Conservation (phyloP, 1,139 yeast genomes). For the Magnusiomyces clavatus region DNA sequence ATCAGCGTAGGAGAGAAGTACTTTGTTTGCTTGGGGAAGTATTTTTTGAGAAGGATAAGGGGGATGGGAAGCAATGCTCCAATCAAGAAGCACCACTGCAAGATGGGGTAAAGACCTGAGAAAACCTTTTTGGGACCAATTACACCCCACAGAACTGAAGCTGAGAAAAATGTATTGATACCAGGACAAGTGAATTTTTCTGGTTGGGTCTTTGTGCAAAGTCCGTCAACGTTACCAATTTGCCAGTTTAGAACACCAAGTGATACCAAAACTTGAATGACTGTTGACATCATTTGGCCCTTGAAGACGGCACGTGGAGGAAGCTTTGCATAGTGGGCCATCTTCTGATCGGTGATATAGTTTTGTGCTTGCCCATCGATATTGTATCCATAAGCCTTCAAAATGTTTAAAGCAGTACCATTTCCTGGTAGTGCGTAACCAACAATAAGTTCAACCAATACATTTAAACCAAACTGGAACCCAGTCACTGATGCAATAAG, state of each 20-base stretch:
- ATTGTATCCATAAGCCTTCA: conserved; percentile 52
- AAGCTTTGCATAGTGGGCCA: conserved; percentile 52
- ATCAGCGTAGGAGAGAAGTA: conserved; percentile 32
- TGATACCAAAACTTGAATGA: conserved; percentile 36
- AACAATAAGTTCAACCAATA: conserved; percentile 46
- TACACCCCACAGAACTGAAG: conserved; percentile 49
- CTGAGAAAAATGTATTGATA: conserved; percentile 27
- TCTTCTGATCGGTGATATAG: conserved; percentile 48
- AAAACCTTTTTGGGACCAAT: conserved; percentile 55
- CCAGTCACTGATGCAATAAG: conserved; percentile 45
- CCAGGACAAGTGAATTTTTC: conserved; percentile 31
- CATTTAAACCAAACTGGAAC: conserved; percentile 45
- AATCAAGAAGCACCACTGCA: conserved; percentile 45
- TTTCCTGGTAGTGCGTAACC: conserved; percentile 60
- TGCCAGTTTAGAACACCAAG: conserved; percentile 51
- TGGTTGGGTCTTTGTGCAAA: conserved; percentile 40
- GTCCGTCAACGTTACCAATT: conserved; percentile 38
- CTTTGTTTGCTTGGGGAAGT: conserved; percentile 16
- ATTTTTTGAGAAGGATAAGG: conserved; percentile 35
- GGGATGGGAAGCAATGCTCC: conserved; percentile 41
- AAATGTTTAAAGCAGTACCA: conserved; percentile 49
- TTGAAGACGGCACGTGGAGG: conserved; percentile 59
- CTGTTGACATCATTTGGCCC: conserved; percentile 43
- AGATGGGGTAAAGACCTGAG: conserved; percentile 38
- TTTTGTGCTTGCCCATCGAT: conserved; percentile 56